Evolutionary conservation across 2,329 filamentous ascomycete genomes (phyloP).

Genomic region (Aureobasidium subglaciale): DNA sequence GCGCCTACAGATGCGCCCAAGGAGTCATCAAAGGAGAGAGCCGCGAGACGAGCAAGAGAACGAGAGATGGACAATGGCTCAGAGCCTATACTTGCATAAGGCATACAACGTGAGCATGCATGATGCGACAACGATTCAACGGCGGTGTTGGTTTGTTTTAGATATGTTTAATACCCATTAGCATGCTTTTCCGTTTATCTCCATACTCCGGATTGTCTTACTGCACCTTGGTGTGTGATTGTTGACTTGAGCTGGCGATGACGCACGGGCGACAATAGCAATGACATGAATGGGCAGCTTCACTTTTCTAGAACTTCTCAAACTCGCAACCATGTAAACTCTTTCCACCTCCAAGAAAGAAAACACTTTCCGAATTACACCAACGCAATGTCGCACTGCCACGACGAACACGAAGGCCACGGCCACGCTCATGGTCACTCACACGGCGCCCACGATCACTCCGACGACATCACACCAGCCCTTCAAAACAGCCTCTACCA

Average conservation of each 20-base stretch:
- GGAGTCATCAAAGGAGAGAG: conserved; percentile 24
- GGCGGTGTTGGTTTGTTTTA: not conserved
- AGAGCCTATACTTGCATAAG: conserved; percentile 15
- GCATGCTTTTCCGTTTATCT: not conserved
- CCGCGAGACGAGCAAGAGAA: conserved; percentile 24
- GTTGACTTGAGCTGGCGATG: not conserved
- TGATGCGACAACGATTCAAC: not conserved
- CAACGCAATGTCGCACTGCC: conserved; percentile 38
- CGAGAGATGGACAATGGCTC: conserved; percentile 14
- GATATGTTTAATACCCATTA: conserved; percentile 12
- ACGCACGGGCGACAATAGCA: not conserved
- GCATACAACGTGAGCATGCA: not conserved
- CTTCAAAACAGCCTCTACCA: conserved; percentile 86
- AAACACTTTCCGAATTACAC: too few species aligned
- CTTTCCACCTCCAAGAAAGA: not conserved
- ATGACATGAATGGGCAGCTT: conserved; percentile 11
- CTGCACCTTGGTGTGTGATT: not conserved
- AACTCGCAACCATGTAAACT: not conserved
- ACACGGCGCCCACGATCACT: conserved; percentile 70
- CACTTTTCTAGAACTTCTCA: not conserved
- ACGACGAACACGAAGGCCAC: conserved; percentile 39
- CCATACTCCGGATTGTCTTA: not conserved
- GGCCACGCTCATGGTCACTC: conserved; percentile 41
- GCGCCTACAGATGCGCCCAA: conserved; percentile 28
- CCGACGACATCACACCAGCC: conserved; percentile 84